Evolutionary conservation across 140 eudicot genomes (phyloP), one percentile per base, ranked within the genome.

Genomic region (Oenanthe javanica): DNA sequence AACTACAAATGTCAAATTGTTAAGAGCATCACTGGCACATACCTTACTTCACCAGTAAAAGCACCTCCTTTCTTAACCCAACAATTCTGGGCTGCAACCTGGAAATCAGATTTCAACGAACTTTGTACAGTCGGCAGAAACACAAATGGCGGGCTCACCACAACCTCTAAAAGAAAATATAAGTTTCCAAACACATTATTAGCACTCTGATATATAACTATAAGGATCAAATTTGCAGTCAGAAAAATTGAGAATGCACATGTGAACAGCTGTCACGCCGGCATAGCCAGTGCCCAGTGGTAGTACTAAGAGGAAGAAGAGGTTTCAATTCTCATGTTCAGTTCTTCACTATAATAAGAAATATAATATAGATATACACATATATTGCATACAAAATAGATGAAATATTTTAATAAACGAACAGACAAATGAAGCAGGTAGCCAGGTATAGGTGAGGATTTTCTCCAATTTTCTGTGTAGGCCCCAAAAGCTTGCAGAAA

Each of bases 61-160:
- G 97, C 97, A 84, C 97, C 97, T 31, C 97, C 94, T 70, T 89
- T 91, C 83, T 84, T 80, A 14, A 89, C 97, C 97, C 97, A 91
- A 84, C 97, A 91, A 83, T 91, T 91, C 78, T 91, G 97, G 57
- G 97, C 97, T 0, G 94, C 94, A 52, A 92, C 90, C 19, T 88
- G 90, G 75, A 92, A 82, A 40, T 92, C 95, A 84, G 91, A 84
- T 85, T 92, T 87, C 91, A 92, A 80, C 81, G 77, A 87, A 79
- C 85, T 80, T 77, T 92, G 87, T 36, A 87, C 95, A 46, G 64
- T 4, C 46, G 92, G 80, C 81, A 92, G 97, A 74, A 88, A 90
- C 85, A 92, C 97, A 83, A 76, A 92, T 52, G 97, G 95, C 52
- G 97, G 97, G 79, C 94, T 91, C 76, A 91, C 86, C 45, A 91